Evolutionary conservation across 2,329 filamentous ascomycete species (phyloP).

Genomic region (Pseudomassariella vexata): DNA sequence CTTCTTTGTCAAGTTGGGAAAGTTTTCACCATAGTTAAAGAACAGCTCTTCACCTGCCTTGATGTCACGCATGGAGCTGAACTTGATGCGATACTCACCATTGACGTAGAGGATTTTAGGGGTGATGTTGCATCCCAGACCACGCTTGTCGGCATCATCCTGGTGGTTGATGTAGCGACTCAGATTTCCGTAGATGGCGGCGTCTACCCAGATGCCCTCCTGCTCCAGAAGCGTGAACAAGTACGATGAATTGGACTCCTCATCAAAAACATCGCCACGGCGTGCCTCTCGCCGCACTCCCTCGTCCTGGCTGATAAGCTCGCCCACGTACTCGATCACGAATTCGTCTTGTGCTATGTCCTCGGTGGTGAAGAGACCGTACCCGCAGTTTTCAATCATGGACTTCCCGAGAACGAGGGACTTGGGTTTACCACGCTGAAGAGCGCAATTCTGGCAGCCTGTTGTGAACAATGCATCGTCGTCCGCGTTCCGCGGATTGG

Average conservation of each 20-base stretch:
- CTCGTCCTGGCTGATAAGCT: conserved; percentile 66
- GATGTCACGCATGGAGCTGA: conserved; percentile 63
- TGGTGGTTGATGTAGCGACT: conserved; percentile 82
- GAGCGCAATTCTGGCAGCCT: conserved; percentile 65
- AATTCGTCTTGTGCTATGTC: conserved; percentile 64
- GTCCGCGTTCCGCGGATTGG: conserved; percentile 63
- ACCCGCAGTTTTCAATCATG: conserved; percentile 61
- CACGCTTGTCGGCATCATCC: conserved; percentile 37
- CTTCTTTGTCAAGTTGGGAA: conserved; percentile 54
- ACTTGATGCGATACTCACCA: conserved; percentile 69
- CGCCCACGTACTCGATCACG: conserved; percentile 75
- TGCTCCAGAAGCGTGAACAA: conserved; percentile 55
- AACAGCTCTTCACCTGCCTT: conserved; percentile 70
- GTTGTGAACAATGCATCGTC: conserved; percentile 48
- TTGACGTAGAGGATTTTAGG: conserved; percentile 68
- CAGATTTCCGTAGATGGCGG: conserved; percentile 72
- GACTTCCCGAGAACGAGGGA: conserved; percentile 65
- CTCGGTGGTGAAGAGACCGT: conserved; percentile 69
- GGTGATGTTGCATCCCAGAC: conserved; percentile 54
- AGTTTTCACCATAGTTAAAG: conserved; percentile 73
- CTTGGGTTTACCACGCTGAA: conserved; percentile 64
- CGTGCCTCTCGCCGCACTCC: conserved; percentile 61
- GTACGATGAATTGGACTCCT: conserved; percentile 59
- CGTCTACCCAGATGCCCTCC: conserved; percentile 65
- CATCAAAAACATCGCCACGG: conserved; percentile 55